Evolutionary conservation across 2,329 filamentous ascomycete genomes (phyloP).

Genomic region (Venturia effusa): DNA sequence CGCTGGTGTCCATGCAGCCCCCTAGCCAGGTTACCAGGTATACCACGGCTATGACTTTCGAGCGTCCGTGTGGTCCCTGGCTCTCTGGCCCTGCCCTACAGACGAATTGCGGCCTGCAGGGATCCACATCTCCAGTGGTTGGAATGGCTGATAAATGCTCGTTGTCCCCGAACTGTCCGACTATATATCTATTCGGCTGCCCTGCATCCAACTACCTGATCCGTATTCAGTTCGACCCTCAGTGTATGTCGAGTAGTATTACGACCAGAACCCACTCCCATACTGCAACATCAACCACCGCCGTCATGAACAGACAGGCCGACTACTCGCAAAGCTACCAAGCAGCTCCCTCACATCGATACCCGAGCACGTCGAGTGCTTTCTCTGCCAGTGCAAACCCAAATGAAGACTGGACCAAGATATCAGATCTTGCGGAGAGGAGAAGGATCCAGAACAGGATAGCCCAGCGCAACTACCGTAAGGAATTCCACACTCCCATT

Average conservation of each 20-base stretch:
- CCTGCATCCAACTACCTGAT: neutral
- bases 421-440: conserved; percentile 90
- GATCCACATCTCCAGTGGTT: neutral
- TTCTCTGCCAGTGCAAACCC: conserved; percentile 91
- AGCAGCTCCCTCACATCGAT: conserved; percentile 43
- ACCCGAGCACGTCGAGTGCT: conserved; percentile 80
- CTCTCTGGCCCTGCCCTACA: no score
- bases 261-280: neutral
- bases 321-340: conserved; percentile 26
- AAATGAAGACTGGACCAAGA: conserved; percentile 98
- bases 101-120: conserved; percentile 1
- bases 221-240: neutral
- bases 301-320: conserved; percentile 34
- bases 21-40: neutral
- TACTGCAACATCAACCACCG: neutral
- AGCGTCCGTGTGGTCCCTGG: neutral
- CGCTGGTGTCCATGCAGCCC: neutral
- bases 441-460: conserved; percentile 94
- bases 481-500: conserved; percentile 25
- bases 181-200: conserved; percentile 4
- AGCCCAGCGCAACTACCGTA: conserved; percentile 95
- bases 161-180: neutral
- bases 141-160: conserved; percentile 5
- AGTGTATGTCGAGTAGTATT: neutral
- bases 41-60: neutral